These are phyloP conservation scores for Hygrophorus russula DNA, from an alignment of 768 basidiomycete species.

Conservation along the genomic window DNA sequence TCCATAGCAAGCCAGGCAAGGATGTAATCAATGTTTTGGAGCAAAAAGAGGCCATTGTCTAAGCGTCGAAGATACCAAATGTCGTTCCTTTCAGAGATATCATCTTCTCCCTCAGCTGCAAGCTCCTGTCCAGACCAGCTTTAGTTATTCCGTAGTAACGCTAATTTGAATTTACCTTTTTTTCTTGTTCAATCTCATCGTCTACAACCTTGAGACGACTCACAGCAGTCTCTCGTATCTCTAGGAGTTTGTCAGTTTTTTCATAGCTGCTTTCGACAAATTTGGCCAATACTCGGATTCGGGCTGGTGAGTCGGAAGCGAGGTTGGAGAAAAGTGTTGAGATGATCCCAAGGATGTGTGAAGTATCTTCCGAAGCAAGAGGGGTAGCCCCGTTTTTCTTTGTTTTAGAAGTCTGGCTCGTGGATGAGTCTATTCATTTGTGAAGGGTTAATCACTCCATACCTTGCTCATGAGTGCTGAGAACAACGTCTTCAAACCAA, in stretches of 20 bases:
- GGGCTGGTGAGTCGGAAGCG: slow-evolving; percentile 68
- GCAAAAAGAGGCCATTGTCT: slow-evolving; percentile 77
- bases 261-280: slow-evolving; percentile 91
- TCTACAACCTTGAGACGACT: slow-evolving; percentile 51
- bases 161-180: slow-evolving; percentile 36
- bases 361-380: slow-evolving; percentile 67
- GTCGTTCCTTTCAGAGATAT: slow-evolving; percentile 55
- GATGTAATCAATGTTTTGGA: slow-evolving; percentile 91
- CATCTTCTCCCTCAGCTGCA: slow-evolving; percentile 42
- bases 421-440: slow-evolving; percentile 9
- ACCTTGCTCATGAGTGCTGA: slow-evolving; percentile 93
- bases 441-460: slow-evolving; percentile 8
- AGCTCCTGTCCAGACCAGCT: slow-evolving; percentile 30
- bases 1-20: slow-evolving; percentile 96
- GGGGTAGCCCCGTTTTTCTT: slow-evolving; percentile 35
- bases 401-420: slow-evolving; percentile 44
- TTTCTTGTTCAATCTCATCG: slow-evolving; percentile 56
- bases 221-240: slow-evolving; percentile 67
- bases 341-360: slow-evolving; percentile 81
- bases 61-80: slow-evolving; percentile 77
- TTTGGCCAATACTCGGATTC: slow-evolving; percentile 79
- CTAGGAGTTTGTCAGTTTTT: slow-evolving; percentile 88
- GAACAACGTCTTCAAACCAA: slow-evolving; percentile 86
- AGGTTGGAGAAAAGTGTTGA: slow-evolving; percentile 84
- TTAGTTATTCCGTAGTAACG: neutral